Evolutionary conservation across 1,284 basidiomycete genomes (phyloP).

Genomic region (Inonotus obliquus): DNA sequence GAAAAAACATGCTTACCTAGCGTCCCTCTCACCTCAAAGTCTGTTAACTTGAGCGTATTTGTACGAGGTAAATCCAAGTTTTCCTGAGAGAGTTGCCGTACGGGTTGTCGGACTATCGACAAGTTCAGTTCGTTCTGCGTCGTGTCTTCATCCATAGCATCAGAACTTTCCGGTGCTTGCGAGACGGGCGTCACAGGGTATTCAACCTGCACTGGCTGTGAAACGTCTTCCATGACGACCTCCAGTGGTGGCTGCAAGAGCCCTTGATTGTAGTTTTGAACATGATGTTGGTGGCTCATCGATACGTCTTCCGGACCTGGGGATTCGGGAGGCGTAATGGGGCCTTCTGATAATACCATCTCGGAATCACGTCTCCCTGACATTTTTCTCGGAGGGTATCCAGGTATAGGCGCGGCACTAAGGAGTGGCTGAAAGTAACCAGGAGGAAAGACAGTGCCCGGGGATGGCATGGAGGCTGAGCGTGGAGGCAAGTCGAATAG

Average conservation of each 20-base stretch:
- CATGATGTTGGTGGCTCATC: neutral
- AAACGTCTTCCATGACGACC: conserved; percentile 14
- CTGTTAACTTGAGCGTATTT: conserved; percentile 58
- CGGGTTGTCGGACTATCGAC: conserved; percentile 33
- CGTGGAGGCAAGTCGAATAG: conserved; percentile 24
- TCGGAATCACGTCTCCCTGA: conserved; percentile 27
- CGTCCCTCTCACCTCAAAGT: conserved; percentile 77
- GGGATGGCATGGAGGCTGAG: conserved; percentile 34
- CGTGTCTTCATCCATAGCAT: conserved; percentile 16
- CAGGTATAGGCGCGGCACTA: neutral
- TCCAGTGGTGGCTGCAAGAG: neutral
- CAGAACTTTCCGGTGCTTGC: conserved; percentile 10
- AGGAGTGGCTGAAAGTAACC: conserved; percentile 24
- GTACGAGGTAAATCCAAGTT: conserved; percentile 34
- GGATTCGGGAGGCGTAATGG: conserved; percentile 38
- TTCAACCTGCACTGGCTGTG: conserved; percentile 8
- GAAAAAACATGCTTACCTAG: conserved; percentile 46
- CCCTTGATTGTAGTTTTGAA: neutral
- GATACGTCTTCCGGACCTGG: conserved; percentile 29
- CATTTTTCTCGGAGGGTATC: conserved; percentile 12
- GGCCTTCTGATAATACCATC: conserved; percentile 33
- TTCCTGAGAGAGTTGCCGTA: conserved; percentile 65
- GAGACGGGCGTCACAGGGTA: conserved; percentile 18
- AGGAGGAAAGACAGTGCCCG: conserved; percentile 23
- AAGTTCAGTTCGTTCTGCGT: conserved; percentile 6